Evolutionary conservation across 352 stramenopile genomes (phyloP), one percentile per base, ranked within the genome.

Genomic region (Globisporangium barbulae): DNA sequence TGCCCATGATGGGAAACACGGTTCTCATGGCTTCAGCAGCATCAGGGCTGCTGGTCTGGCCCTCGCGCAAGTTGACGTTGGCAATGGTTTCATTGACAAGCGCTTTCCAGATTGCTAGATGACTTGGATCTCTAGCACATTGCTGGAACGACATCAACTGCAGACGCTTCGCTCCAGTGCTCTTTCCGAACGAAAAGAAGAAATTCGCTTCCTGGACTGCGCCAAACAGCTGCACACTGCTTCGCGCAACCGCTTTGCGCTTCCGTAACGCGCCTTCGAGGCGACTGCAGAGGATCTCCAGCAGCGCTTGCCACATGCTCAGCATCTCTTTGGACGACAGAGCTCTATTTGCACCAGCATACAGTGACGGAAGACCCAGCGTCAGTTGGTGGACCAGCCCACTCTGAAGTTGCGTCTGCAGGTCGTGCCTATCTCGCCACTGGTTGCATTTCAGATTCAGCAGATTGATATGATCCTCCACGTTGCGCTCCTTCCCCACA

Each of bases 321-420:
- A 37, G 1, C 30, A 69, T 33, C 22, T 65, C 21, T 15, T 58
- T 70, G n/a, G 64, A 63, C 0, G 49, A 33, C 7, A 67, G 15
- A 7, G 31, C 35, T 3, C 22, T 63, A 15, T 10, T 5, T 1
- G 8, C 13, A 30, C 22, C 37, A 10, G 22, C 22, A 21, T 41
- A 45, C 21, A 63, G 13, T n/a, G n/a, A 39, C 10, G 56, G 22
- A 13, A 49, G 31, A 2, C 28, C n/a, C 17, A 45, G 6, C 1
- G 64, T n/a, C 15, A 70, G 12, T 17, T 70, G 6, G 3, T 53
- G 28, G n/a, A 60, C 33, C n/a, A 70, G 44, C 17, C 64, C 64
- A 2, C 35, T 9, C 15, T 33, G 42, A 15, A 70, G 35, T 9
- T 28, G 41, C 5, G 33, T 30, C 0, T 58, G 59, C 5, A 55